Base-by-base conservation (phyloP, 306 rosid species). In the Fragaria iinumae region DNA sequence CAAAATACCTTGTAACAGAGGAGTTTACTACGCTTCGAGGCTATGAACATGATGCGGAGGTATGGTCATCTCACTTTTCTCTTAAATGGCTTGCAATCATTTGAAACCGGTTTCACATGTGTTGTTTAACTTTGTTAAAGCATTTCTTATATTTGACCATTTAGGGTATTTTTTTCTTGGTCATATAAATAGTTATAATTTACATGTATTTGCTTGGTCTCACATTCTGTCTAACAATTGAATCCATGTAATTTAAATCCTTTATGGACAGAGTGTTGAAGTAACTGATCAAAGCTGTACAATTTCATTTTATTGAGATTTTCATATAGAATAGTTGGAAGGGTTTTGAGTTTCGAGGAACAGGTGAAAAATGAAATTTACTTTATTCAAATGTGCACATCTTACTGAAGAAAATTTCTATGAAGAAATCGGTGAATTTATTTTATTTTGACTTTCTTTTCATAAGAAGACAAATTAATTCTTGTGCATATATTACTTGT, bases 31-130 rank as follows among this genome's bases (percentile, higher is more conserved):
- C 79, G 7, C 82, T 77, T 74, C 85, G 87, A 79, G 97, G 98
- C 80, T 92, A 95, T 72, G 92, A 86, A 73, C 89, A 95, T 82
- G 92, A 79, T 80, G 98, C 89, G 47, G 97, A 95, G 97, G 98
- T 90, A 82, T 76, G 68, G 71, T 60, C 71, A 60, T 75, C 53
- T 72, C 63, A 56, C 71, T 36, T 36, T 45, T 79, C 20, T 59
- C 23, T 77, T 38, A 71, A 20, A 68, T 39, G 65, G 79, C n/a
- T 63, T 11, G 13, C 23, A 39, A 25, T 50, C 38, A 44, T n/a
- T 65, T 1, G 25, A 59, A 57, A 27, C 53, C 9, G 1, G 39
- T 32, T 47, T 48, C 16, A 44, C 57, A 69, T 44, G 6, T 18
- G 16, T 32, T 75, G 38, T 43, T 29, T 20, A 13, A 55, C 23